phyloP scores from a whole-genome alignment of 2,329 filamentous ascomycete species.

The Mollisia scopiformis region DNA sequence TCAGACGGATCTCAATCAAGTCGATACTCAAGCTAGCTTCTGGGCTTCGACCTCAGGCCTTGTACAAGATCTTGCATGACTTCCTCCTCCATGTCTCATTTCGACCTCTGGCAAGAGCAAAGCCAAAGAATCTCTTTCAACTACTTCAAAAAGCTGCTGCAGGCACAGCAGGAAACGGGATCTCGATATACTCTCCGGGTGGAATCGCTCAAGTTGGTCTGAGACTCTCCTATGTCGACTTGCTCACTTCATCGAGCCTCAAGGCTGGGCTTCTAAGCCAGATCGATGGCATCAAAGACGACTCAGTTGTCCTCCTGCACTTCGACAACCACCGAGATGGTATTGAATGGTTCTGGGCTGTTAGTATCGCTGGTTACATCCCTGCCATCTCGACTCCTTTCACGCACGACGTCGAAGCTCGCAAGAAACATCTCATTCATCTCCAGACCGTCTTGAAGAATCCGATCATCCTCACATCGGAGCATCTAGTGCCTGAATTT shows the following conservation, averaged over 20 bases:
- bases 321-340: slow-evolving; percentile 41
- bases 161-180: background rate
- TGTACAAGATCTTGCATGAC: background rate
- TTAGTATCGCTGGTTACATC: slow-evolving; percentile 39
- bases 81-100: background rate
- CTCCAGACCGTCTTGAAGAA: slow-evolving; percentile 29
- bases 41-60: background rate
- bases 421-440: slow-evolving; percentile 38
- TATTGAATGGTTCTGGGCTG: slow-evolving; percentile 44
- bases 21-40: background rate
- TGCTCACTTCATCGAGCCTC: background rate
- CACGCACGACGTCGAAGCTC: slow-evolving; percentile 31
- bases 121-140: background rate
- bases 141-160: background rate
- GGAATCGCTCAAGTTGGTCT: background rate
- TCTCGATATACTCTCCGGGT: background rate
- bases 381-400: slow-evolving; percentile 43
- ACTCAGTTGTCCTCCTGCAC: slow-evolving; percentile 34
- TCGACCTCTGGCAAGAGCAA: background rate
- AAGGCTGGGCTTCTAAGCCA: background rate
- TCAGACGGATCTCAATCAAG: background rate
- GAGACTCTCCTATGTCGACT: background rate
- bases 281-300: background rate
- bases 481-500: slow-evolving; percentile 22
- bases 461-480: slow-evolving; percentile 32